Conservation (phyloP, 2,329 filamentous ascomycete species). For the Diaporthe caulivora region DNA sequence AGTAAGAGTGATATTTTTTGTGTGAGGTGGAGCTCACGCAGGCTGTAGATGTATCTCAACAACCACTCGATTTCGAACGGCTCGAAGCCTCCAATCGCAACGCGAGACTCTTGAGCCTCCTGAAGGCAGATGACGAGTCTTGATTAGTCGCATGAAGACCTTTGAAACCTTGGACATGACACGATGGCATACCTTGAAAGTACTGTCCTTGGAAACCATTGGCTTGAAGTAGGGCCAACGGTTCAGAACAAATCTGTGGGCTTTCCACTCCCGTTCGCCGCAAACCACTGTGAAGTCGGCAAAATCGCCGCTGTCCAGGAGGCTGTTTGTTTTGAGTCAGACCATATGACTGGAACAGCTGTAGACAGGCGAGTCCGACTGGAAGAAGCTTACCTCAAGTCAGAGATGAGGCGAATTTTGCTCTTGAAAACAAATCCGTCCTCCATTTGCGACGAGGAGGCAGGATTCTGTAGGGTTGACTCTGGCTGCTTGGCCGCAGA, state of each 20-base stretch:
- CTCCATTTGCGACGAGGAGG: too few species aligned
- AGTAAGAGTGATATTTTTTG: background rate
- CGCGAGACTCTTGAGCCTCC: background rate
- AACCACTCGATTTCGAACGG: conserved; percentile 11
- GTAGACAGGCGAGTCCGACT: too few species aligned
- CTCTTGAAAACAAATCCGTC: too few species aligned
- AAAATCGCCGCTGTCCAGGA: background rate
- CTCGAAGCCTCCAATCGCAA: conserved; percentile 1
- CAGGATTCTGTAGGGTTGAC: too few species aligned
- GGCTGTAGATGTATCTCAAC: background rate
- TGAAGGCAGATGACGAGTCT: background rate
- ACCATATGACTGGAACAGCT: too few species aligned
- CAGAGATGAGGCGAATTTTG: background rate
- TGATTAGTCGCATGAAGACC: too few species aligned
- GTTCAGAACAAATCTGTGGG: background rate
- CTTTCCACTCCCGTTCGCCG: background rate
- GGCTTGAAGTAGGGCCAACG: conserved; percentile 4
- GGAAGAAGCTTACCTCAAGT: background rate
- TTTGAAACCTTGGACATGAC: too few species aligned
- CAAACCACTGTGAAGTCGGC: conserved; percentile 14
- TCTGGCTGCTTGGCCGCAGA: too few species aligned
- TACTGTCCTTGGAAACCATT: background rate
- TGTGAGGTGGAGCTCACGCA: background rate
- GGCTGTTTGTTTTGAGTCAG: background rate
- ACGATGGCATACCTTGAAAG: background rate